Percentiles rank a stretch among this genome's conserved stretches.
phyloP scores from a whole-genome alignment of 2,329 filamentous ascomycete genomes.

The Paracorniculantispora psalliotae region DNA sequence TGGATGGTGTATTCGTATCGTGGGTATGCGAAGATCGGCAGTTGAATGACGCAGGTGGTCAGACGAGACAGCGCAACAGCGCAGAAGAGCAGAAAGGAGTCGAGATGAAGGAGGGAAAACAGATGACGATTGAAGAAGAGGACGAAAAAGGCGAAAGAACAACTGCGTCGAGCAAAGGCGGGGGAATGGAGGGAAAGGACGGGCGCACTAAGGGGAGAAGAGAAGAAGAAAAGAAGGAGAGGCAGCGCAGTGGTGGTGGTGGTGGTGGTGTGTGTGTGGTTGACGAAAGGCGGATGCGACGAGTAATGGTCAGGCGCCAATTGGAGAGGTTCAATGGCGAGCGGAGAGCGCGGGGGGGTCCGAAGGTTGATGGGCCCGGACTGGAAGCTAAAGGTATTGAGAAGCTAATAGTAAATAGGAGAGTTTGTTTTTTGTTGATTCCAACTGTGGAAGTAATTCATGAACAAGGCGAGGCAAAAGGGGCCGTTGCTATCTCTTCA shows the following conservation, averaged over 20 bases:
- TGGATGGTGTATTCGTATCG: neutral
- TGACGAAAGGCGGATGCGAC: constrained; percentile 15
- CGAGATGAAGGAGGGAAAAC: neutral
- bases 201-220: constrained; percentile 16
- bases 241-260: neutral
- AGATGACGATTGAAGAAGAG: no score
- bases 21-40: neutral
- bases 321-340: constrained; percentile 26
- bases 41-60: neutral
- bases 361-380: no score
- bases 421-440: no score
- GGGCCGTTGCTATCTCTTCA: neutral
- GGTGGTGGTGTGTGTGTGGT: neutral
- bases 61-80: neutral
- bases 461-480: no score
- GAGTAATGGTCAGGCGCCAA: constrained; percentile 28
- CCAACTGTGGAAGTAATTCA: no score
- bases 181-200: neutral
- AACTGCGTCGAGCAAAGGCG: neutral
- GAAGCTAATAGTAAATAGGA: neutral
- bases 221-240: constrained; percentile 16
- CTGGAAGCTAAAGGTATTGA: no score
- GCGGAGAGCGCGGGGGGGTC: neutral
- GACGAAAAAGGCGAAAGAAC: neutral
- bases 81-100: no score